Conservation (phyloP, 192 early-diverging fungal species). For the Coemansia sp. region DNA sequence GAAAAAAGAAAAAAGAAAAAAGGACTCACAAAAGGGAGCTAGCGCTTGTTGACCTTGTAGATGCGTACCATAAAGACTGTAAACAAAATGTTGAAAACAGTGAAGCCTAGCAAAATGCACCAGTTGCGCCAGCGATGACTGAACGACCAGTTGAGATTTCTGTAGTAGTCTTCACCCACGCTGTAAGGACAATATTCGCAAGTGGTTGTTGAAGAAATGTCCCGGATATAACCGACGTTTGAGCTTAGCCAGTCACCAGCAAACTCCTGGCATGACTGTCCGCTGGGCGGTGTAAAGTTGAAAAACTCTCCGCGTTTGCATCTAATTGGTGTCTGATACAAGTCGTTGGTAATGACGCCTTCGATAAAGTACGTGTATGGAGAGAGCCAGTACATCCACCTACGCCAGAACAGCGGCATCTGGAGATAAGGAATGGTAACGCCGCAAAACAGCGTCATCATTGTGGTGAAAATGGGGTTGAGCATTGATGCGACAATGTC, state of each 20-base stretch:
- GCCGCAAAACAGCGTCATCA: conserved; percentile 72
- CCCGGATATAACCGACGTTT: conserved; percentile 63
- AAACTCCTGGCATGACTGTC: conserved; percentile 66
- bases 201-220: conserved; percentile 48
- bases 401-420: conserved; percentile 71
- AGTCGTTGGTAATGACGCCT: conserved; percentile 62
- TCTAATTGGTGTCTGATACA: conserved; percentile 49
- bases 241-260: conserved; percentile 56
- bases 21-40: neutral
- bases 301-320: conserved; percentile 61
- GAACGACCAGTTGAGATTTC: conserved; percentile 56
- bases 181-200: conserved; percentile 70
- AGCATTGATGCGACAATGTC: conserved; percentile 62
- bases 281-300: conserved; percentile 58
- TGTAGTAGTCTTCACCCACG: conserved; percentile 62
- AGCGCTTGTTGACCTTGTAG: conserved; percentile 52
- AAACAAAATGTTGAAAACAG: conserved; percentile 62
- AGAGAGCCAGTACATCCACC: conserved; percentile 71
- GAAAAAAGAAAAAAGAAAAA: conserved; percentile 4
- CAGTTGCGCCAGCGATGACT: conserved; percentile 71
- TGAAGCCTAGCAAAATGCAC: conserved; percentile 64
- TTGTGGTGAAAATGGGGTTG: conserved; percentile 68
- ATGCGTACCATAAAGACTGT: conserved; percentile 40
- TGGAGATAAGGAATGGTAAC: conserved; percentile 62
- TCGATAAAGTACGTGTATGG: conserved; percentile 73